Base-by-base conservation (phyloP, 2,329 filamentous ascomycete genomes). In the Alternaria sp. region DNA sequence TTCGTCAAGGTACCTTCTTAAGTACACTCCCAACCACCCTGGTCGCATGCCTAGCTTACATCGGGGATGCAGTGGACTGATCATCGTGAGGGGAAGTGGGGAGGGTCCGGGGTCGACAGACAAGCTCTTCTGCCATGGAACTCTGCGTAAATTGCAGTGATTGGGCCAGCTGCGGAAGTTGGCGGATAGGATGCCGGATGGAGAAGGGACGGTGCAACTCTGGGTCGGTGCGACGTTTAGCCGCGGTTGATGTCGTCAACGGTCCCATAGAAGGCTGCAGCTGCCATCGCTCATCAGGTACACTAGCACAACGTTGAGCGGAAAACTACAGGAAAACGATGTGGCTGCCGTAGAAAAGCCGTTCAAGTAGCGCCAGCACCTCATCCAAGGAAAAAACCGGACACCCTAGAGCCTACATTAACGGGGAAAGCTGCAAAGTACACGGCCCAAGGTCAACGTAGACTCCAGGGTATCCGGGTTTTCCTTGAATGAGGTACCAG, bases 81-180 rank as follows among this genome's bases (percentile, higher is more conserved):
- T 51, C 55, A 51, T 59, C 40, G 57, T 65, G 67, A 67, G 67
- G 67, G 65, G 67, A 66, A 69, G 65, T 57, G 65, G 67, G 62
- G 62, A 62, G 62, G 55, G 49, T 23, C 62, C 61, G 61, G 65
- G 67, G 61, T 66, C 49, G 46, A 56, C 23, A 54, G 36, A 36
- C 51, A 67, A 46, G 43, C 28, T 43, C 19, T 49, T 50, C 49
- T 25, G 30, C 46, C 3, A 53, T 56, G 40, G 51, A 55, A 59
- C 47, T 47, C 40, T 50, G 36, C 61, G 63, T 61, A 66, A 52
- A 59, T 66, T 52, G 17, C 26, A 17, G 8, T 54, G 58, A 66
- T 66, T 67, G 65, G 65, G 44, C 44, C 25, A 36, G 25, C 15
- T 10, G 10, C 17, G 19, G 44, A 23, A 45, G 12, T 3, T 1